A percentile compares a stretch with the other conserved stretches of the same genome.
These are phyloP conservation scores for Citeromyces matritensis DNA, from an alignment of 805 yeast genomes.

Conservation along the genomic window DNA sequence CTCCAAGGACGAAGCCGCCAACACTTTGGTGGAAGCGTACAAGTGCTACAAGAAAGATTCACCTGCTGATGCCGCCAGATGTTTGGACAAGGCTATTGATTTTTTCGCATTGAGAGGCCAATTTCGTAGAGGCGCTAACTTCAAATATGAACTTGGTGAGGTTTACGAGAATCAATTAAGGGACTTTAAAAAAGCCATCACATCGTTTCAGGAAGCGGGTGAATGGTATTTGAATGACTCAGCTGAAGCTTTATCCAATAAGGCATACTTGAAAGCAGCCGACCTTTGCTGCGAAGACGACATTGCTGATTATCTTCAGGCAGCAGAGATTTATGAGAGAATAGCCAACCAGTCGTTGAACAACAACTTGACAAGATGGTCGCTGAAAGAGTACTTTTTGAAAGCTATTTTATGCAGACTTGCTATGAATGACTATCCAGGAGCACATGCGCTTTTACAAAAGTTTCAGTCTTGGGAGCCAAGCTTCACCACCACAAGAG, in stretches of 20 bases:
- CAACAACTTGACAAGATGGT: slow-evolving; percentile 75
- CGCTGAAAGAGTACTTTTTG: slow-evolving; percentile 80
- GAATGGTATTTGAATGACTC: slow-evolving; percentile 93
- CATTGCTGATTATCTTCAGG: slow-evolving; percentile 54
- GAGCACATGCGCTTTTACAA: slow-evolving; percentile 60
- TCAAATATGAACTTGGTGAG: slow-evolving; percentile 81
- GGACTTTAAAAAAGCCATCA: slow-evolving; percentile 55
- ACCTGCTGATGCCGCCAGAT: slow-evolving; percentile 64
- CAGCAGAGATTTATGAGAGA: slow-evolving; percentile 62
- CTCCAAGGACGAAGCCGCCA: slow-evolving; percentile 83
- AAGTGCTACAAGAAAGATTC: slow-evolving; percentile 68
- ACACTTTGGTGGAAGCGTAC: slow-evolving; percentile 78
- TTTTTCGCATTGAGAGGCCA: slow-evolving; percentile 85
- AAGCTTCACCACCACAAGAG: slow-evolving; percentile 61
- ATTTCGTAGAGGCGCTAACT: slow-evolving; percentile 92
- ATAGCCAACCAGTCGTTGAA: slow-evolving; percentile 66
- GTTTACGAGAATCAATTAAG: slow-evolving; percentile 64
- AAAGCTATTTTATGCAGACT: slow-evolving; percentile 73
- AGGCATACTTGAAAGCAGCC: slow-evolving; percentile 80
- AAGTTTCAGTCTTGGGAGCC: slow-evolving; percentile 61
- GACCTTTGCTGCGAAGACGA: slow-evolving; percentile 61
- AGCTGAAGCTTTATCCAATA: slow-evolving; percentile 80
- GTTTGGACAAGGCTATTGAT: slow-evolving; percentile 63
- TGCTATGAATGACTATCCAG: slow-evolving; percentile 71
- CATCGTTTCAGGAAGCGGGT: slow-evolving; percentile 82